These are phyloP conservation scores for Oropetium thomaeum DNA, from an alignment of 176 grass and related monocot species.

Conservation along the genomic window DNA sequence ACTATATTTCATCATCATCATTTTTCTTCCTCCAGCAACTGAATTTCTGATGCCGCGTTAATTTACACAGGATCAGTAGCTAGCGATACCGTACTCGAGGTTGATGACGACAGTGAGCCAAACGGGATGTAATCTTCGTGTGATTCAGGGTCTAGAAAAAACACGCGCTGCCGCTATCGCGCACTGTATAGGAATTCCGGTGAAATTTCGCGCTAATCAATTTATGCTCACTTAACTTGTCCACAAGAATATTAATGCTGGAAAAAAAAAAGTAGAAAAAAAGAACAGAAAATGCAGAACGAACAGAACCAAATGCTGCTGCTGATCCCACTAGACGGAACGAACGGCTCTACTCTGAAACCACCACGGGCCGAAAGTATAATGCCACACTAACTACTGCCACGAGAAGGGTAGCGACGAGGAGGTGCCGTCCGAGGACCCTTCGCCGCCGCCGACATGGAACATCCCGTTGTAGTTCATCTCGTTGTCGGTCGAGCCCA, in stretches of 20 bases:
- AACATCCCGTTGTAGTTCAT: conserved; percentile 53
- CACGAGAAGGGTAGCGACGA: conserved; percentile 54
- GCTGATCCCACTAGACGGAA: neutral
- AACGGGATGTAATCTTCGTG: neutral
- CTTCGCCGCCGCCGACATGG: conserved; percentile 47
- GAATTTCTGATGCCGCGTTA: neutral
- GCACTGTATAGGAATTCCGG: neutral
- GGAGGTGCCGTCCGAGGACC: conserved; percentile 47
- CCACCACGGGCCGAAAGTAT: neutral
- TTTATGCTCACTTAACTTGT: conserved; percentile 44
- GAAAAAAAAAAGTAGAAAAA: conserved; percentile 12
- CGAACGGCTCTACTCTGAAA: neutral
- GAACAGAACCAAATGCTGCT: conserved; percentile 5
- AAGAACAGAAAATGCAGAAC: conserved; percentile 16
- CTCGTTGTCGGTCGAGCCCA: conserved; percentile 36
- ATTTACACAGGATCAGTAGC: neutral
- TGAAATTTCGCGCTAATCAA: conserved; percentile 1
- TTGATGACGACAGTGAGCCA: neutral
- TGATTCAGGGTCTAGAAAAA: too few relatives aligned
- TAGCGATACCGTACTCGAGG: neutral
- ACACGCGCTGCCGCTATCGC: neutral
- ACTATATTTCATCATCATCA: neutral
- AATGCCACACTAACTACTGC: conserved; percentile 38
- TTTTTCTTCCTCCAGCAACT: neutral
- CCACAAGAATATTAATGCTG: conserved; percentile 29